Evolutionary conservation across 441 rosid species (phyloP), one percentile per base, ranked within the genome.

Genomic region (Oxalis stricta): DNA sequence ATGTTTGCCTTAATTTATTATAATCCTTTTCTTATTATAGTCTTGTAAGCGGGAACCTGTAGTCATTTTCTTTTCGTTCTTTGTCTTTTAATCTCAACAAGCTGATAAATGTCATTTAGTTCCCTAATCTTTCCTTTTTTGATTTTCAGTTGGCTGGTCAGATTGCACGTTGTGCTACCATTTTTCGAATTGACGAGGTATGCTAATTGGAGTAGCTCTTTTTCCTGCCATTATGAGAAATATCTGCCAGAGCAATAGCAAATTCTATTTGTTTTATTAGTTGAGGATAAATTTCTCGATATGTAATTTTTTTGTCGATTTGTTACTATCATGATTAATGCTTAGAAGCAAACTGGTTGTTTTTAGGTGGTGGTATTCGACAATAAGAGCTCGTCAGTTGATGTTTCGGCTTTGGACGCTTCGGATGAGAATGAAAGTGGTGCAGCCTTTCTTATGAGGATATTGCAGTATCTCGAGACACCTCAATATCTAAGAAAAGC

Each of bases 401-500:
- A 64, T 48, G 49, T 38, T 32, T 28, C 13, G 1, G 44, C 43
- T 6, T 35, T 33, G 14, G 60, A 48, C 33, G 10, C 48, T 45
- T 55, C 56, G 7, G 70, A 78, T 54, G 82, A 60, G 54, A 64
- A 61, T 41, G 95, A 85, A 53, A 77, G 82, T 24, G 91, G 96
- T 14, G 72, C 84, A 0, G 74, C 76, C 28, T 86, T 91, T 72
- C 91, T 91, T 26, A 58, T 66, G 18, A 83, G 88, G 59, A 79
- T 91, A 53, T 61, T 91, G 78, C 60, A 51, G 64, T 91, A 86
- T 63, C 70, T 91, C 22, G 98, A 91, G 71, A 86, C 95, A 6
- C 99, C 99, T 0, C 96, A 86, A 44, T 91, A 91, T 60, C 58
- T 91, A 52, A 77, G 96, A 53, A 91, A 73, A 56, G 62, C 91